Base-by-base conservation (phyloP, 2,329 filamentous ascomycete species). In the Paraphaeosphaeria minitans region DNA sequence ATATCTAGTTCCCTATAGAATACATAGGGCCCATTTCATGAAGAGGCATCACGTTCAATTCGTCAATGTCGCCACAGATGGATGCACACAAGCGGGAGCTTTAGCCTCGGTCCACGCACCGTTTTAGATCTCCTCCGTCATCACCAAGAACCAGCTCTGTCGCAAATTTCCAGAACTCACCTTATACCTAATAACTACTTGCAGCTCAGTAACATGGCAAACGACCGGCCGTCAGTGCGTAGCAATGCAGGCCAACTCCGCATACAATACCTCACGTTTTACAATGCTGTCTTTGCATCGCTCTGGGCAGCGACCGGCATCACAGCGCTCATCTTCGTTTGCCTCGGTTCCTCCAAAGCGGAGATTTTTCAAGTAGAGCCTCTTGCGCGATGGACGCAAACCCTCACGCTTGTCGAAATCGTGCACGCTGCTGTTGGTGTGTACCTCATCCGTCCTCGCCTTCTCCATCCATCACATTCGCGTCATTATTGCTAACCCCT, bases 361-460 rank as follows among this genome's bases (percentile, higher is more conserved):
- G 1, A 35, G 10, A 31, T 69, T 29, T 71, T 71, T 33, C 33
- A 53, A 0, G 66, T 67, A 0, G 63, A 65, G 22, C 21, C 64
- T 2, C 54, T 52, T 1, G 61, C 61, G 4, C 62, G 66, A 45
- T 68, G 65, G 63, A 57, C 66, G 0, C 68, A 71, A 24, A 71
- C 68, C 0, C 43, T 60, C 0, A 63, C 68, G 1, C 35, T 71
- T 29, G 48, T 71, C 6, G 68, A 71, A 37, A 55, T 70, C 7
- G 12, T 66, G 1, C 68, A 71, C 42, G 64, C 67, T 0, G 65
- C 63, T 0, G 37, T 62, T 13, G 65, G 68, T 68, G 57, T 4
- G 59, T 31, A 39, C 31, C 19, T 42, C 29, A 8, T 10, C 29
- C 29, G 29, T 12, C 29, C 29, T 8, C 29, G 39, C 14, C 22